phyloP scores from a whole-genome alignment of 2,329 filamentous ascomycete genomes.

The Niveomyces coronatus region DNA sequence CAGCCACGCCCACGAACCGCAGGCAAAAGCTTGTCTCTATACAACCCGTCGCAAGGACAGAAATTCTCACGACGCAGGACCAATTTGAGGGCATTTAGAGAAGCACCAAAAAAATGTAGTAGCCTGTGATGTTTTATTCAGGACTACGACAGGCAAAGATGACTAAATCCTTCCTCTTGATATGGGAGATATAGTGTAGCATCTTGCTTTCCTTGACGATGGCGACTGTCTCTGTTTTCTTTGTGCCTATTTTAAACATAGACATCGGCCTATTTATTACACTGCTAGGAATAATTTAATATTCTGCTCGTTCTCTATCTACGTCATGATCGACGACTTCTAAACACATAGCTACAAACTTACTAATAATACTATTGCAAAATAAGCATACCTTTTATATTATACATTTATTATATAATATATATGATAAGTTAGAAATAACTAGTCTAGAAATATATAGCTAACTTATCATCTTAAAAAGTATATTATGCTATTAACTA shows the following conservation, averaged over 20 bases:
- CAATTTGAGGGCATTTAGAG: too few relatives aligned
- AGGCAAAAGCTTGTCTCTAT: too few relatives aligned
- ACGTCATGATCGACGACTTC: constrained; percentile 1
- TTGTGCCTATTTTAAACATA: background rate
- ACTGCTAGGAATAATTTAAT: background rate
- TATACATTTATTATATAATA: background rate
- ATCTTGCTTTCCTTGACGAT: background rate
- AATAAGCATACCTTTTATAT: constrained; percentile 1
- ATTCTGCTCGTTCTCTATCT: background rate
- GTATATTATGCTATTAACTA: too few relatives aligned
- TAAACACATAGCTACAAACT: background rate
- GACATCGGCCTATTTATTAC: background rate
- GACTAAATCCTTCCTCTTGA: background rate
- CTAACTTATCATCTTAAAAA: too few relatives aligned
- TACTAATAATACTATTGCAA: constrained; percentile 2
- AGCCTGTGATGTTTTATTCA: background rate
- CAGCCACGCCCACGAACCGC: too few relatives aligned
- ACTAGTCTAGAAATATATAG: too few relatives aligned
- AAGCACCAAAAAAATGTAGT: too few relatives aligned
- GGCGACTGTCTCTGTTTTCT: background rate
- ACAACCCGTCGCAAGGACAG: too few relatives aligned
- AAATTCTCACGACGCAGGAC: too few relatives aligned
- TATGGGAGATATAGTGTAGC: background rate
- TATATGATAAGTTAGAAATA: background rate
- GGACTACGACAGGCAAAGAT: background rate